Base-by-base conservation (phyloP, 2,329 filamentous ascomycete species). In the Fusarium nelsonii region DNA sequence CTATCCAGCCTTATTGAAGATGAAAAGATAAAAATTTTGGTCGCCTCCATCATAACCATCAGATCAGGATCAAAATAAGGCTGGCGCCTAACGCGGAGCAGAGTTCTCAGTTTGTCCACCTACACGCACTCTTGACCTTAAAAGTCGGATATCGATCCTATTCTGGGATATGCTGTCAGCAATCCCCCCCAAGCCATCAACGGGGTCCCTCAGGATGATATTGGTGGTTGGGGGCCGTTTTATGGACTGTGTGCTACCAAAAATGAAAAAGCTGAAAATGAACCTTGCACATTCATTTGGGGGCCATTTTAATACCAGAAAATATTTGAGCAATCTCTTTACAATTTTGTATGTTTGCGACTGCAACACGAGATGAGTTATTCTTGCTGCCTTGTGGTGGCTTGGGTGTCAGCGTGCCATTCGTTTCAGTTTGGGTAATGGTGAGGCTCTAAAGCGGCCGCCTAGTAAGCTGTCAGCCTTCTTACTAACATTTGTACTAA, bases 211-310 rank as follows among this genome's bases (percentile, higher is more conserved):
- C 16, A 23, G 30, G 9, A 4, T 15, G 5, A 11, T n/a, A 48
- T 41, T 65, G 60, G 61, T 4, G 7, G 8, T 30, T 12, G n/a
- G 30, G 15, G 12, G 23, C 7, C 8, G 4, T 37, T 30, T 14
- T 48, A 23, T 46, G 46, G 36, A 18, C 33, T 52, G 23, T 11
- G 8, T 46, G 20, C 8, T 10, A 11, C 33, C 11, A 15, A 16
- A 18, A 63, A 49, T 15, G 23, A 40, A 40, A 8, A 39, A 52
- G 60, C 40, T 65, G 60, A 65, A 34, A n/a, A 3, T 23, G 4
- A 39, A 12, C 30, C 53, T 23, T 53, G 40, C 10, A 20, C 8
- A 12, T 15, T 34, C 28, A n/a, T 46, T 48, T 65, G 62, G 62
- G 62, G 62, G 60, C 62, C 4, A 10, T 48, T 12, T 11, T 7